Evolutionary conservation across 2,329 filamentous ascomycete genomes (phyloP), one percentile per base, ranked within the genome.

Genomic region (Thielaviopsis musarum): DNA sequence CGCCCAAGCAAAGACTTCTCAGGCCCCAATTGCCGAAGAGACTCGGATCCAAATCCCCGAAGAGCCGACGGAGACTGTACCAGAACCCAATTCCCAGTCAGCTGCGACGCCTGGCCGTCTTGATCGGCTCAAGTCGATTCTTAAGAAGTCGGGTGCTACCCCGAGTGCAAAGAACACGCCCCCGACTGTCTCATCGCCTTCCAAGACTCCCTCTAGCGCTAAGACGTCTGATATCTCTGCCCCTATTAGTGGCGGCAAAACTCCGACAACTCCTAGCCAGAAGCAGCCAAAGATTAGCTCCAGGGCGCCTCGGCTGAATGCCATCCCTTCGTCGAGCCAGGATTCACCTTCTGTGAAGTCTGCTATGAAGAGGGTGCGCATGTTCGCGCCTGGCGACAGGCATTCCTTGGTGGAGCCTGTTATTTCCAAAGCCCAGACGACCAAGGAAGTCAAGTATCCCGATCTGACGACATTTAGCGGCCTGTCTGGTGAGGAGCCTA

Each of bases 251-350:
- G 68, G 76, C 19, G 75, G 79, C 5, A 71, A 81, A 59, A 83
- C 38, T 13, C 38, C 38, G 17, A 45, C 81, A 5, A 88, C 85
- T 1, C 86, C 85, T 7, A 83, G 83, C 34, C 78, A 83, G 24
- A 87, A 83, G 69, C 68, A 75, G 45, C 69, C 72, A 19, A 95
- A 94, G 73, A 84, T 81, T 59, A 88, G 95, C 41, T 83, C 87
- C 56, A 95, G 95, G 66, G 89, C 86, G 0, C 84, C 84, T 0
- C 83, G 82, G 62, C 83, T 84, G 41, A 79, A 53, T 15, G 59
- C 60, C 2, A 49, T 59, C 3, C 56, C 57, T 21, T 53, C 60
- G 15, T 59, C 60, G 5, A 61, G 49, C 22, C 57, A 61, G 12
- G 48, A 59, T 1, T 61, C 60, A 7, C 60, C 60, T 4, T 61